phyloP scores from a whole-genome alignment of 2,329 filamentous ascomycete genomes.

The Monosporascus cannonballus region DNA sequence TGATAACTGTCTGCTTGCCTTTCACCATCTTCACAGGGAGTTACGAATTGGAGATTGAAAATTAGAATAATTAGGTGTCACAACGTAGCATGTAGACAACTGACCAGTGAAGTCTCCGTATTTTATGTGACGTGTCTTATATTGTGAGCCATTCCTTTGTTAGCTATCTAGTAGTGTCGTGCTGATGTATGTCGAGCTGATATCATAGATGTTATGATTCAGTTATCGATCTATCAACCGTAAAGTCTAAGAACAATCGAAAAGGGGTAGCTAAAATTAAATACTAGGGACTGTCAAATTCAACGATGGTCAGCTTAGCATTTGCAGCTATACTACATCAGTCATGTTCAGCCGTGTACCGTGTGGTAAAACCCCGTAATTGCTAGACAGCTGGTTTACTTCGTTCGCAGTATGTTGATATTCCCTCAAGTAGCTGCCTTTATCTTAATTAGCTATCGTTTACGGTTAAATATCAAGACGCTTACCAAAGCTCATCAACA shows the following conservation, averaged over 20 bases:
- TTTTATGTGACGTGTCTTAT: not conserved
- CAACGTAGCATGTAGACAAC: too few relatives aligned
- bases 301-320: too few relatives aligned
- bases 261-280: not conserved
- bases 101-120: too few relatives aligned
- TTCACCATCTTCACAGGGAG: constrained; percentile 15
- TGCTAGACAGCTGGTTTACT: too few relatives aligned
- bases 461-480: not conserved
- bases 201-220: constrained; percentile 16
- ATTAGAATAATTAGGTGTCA: too few relatives aligned
- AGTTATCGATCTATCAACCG: not conserved
- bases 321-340: too few relatives aligned
- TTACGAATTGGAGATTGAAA: not conserved
- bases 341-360: too few relatives aligned
- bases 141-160: not conserved
- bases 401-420: too few relatives aligned
- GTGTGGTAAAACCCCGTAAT: too few relatives aligned
- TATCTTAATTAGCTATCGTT: too few relatives aligned
- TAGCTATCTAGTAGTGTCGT: not conserved
- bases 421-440: too few relatives aligned
- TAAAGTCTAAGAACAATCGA: not conserved
- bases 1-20: constrained; percentile 17
- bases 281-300: not conserved
- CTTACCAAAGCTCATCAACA: not conserved
- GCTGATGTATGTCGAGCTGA: not conserved